These are phyloP conservation scores for Pythium vanterpoolii DNA, from an alignment of 352 stramenopile genomes.

Conservation along the genomic window DNA sequence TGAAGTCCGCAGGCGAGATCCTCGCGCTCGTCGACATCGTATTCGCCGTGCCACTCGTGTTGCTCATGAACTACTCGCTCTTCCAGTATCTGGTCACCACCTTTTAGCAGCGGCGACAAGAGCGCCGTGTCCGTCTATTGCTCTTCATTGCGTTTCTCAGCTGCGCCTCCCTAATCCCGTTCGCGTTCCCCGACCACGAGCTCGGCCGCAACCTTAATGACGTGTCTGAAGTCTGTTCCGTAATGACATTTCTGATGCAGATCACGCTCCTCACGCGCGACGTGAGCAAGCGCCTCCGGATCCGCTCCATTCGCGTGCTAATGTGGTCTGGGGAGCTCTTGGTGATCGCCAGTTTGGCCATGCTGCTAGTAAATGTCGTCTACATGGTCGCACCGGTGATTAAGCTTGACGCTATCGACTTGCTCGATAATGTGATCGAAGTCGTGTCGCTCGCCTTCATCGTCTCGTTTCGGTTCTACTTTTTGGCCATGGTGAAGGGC, in stretches of 20 bases:
- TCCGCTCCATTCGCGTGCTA: slow-evolving; percentile 18
- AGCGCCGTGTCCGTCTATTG: background rate
- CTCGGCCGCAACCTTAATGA: slow-evolving; percentile 19
- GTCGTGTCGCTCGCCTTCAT: slow-evolving; percentile 28
- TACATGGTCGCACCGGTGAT: slow-evolving; percentile 12
- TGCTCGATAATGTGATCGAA: slow-evolving; percentile 21
- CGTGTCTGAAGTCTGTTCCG: slow-evolving; percentile 29
- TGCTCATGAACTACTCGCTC: slow-evolving; percentile 22
- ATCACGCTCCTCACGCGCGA: slow-evolving; percentile 31
- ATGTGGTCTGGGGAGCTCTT: slow-evolving; percentile 13
- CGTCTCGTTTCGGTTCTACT: slow-evolving; percentile 39
- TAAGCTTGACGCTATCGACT: slow-evolving; percentile 8
- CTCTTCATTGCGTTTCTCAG: background rate
- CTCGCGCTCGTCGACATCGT: background rate
- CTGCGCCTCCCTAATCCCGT: slow-evolving; percentile 6
- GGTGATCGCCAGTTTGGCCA: slow-evolving; percentile 3
- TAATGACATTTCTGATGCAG: slow-evolving; percentile 37
- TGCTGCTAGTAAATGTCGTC: slow-evolving; percentile 13
- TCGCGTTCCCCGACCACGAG: slow-evolving; percentile 10
- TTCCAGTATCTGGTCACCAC: slow-evolving; percentile 16
- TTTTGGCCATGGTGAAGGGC: slow-evolving; percentile 18
- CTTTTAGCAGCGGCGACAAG: background rate
- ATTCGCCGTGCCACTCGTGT: background rate
- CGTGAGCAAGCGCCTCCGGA: slow-evolving; percentile 26
- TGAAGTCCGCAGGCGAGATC: background rate